Percentiles rank a stretch among this genome's conserved stretches.
Conservation (phyloP, 345 rosid species). For the Anacardium occidentale region DNA sequence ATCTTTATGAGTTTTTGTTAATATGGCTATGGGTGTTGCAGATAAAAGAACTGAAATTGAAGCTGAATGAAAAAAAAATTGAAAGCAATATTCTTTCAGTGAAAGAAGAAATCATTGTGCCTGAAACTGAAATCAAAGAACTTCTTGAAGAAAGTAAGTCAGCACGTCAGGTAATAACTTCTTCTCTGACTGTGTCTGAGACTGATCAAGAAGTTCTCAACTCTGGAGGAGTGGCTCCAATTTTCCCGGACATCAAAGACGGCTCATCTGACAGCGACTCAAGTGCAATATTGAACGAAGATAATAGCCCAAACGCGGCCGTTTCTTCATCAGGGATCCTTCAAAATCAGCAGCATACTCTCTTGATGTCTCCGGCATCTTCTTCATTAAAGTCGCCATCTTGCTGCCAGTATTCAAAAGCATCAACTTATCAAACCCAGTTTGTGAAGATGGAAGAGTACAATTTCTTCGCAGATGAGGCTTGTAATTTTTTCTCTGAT, state of each 20-base stretch:
- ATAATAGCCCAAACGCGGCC: conserved; percentile 59
- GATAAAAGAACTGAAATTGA: conserved; percentile 72
- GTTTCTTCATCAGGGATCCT: conserved; percentile 22
- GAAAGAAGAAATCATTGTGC: conserved; percentile 54
- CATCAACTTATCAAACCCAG: conserved; percentile 33
- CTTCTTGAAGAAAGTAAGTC: conserved; percentile 22
- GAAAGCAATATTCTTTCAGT: conserved; percentile 64
- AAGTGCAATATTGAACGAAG: conserved; percentile 78
- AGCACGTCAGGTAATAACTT: conserved; percentile 18
- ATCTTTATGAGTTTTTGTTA: neutral
- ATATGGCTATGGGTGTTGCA: conserved; percentile 22
- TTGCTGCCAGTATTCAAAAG: conserved; percentile 30
- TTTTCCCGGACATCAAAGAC: conserved; percentile 56
- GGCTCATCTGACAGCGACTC: conserved; percentile 93
- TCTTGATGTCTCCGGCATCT: conserved; percentile 34
- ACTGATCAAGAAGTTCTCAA: conserved; percentile 29
- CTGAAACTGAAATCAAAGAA: conserved; percentile 36
- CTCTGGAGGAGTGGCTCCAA: conserved; percentile 31
- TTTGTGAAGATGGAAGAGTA: conserved; percentile 89
- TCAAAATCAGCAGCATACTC: conserved; percentile 9
- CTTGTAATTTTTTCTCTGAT: conserved; percentile 77
- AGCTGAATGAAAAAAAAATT: conserved; percentile 53
- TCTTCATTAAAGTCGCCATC: conserved; percentile 27
- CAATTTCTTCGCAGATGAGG: conserved; percentile 72
- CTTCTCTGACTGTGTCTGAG: conserved; percentile 33